These are phyloP conservation scores for Leccinum fuscescens DNA, from an alignment of 1,284 basidiomycete species.

Conservation along the genomic window DNA sequence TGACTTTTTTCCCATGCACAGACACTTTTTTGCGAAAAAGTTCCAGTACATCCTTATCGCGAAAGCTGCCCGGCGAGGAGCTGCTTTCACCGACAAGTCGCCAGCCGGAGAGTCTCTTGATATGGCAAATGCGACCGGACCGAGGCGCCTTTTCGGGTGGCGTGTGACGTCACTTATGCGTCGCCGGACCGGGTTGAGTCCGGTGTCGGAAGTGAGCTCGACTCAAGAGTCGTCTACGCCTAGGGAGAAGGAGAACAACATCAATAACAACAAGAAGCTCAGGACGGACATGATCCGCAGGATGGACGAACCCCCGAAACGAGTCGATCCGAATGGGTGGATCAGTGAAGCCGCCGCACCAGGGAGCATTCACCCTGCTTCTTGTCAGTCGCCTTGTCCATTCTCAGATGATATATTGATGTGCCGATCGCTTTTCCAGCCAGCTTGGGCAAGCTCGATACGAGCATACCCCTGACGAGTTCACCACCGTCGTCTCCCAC, in stretches of 20 bases:
- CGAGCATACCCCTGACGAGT: constrained; percentile 30
- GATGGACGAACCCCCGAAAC: constrained; percentile 74
- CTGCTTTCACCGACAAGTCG: constrained; percentile 7
- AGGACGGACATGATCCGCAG: constrained; percentile 84
- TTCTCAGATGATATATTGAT: constrained; percentile 1
- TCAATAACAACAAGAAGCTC: constrained; percentile 38
- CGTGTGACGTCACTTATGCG: constrained; percentile 36
- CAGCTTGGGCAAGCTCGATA: constrained; percentile 34
- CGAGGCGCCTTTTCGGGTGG: constrained; percentile 30
- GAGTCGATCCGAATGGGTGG: constrained; percentile 83
- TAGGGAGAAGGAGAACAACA: constrained; percentile 18
- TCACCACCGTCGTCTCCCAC: constrained; percentile 2
- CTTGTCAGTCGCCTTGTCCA: constrained; percentile 14
- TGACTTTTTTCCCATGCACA: constrained; percentile 25
- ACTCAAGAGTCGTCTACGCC: constrained; percentile 16
- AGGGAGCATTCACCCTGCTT: constrained; percentile 15
- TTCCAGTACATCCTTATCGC: constrained; percentile 68
- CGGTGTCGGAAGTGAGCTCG: constrained; percentile 25
- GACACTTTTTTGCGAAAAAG: constrained; percentile 68
- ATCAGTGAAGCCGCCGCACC: constrained; percentile 47
- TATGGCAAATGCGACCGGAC: constrained; percentile 16
- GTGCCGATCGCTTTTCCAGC: background rate
- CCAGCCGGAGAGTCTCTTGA: constrained; percentile 8
- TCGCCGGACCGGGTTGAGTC: constrained; percentile 21
- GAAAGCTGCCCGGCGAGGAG: constrained; percentile 36